Conservation (phyloP, 2,329 filamentous ascomycete species). For the Alternaria gansuensis region DNA sequence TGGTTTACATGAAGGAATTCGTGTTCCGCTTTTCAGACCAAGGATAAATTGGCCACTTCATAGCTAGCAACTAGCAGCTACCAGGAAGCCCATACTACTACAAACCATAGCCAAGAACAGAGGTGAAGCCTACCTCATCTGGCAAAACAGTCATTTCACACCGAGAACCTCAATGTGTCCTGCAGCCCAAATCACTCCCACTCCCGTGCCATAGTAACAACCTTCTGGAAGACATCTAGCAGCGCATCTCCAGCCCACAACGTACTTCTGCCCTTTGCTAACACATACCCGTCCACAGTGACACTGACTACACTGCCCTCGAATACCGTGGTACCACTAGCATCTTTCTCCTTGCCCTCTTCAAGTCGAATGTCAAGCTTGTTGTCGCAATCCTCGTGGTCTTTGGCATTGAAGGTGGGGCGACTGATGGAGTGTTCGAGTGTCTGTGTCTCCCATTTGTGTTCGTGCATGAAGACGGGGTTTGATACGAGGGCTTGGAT, state of each 20-base stretch:
- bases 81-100: background rate
- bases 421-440: background rate
- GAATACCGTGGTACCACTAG: background rate
- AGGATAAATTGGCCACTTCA: background rate
- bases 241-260: background rate
- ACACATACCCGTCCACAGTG: background rate
- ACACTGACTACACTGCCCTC: background rate
- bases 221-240: background rate
- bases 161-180: fast-evolving
- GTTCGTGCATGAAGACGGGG: background rate
- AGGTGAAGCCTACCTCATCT: background rate
- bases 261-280: background rate
- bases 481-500: background rate
- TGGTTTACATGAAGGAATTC: no score
- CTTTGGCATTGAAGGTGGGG: background rate
- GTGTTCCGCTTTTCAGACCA: no score
- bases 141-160: background rate
- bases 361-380: background rate
- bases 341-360: background rate
- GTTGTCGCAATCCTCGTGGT: background rate
- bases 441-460: background rate
- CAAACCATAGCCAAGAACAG: background rate
- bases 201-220: background rate
- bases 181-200: background rate
- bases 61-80: background rate